Conservation (phyloP, 83 land plant species). For the Diphasiastrum complanatum region DNA sequence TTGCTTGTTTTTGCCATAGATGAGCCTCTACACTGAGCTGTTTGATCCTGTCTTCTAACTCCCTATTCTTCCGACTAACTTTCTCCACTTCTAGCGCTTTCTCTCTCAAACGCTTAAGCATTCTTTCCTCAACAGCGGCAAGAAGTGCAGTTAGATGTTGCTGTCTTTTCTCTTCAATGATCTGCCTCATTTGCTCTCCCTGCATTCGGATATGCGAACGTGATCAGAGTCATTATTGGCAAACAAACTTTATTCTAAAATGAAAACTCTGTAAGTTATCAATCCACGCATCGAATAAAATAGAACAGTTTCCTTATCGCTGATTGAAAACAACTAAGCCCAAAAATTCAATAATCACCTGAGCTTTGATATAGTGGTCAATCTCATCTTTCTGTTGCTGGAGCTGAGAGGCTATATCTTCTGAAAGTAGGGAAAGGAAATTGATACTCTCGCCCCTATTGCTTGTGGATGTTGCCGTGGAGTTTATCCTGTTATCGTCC, state of each 20-base stretch:
- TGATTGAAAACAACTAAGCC: too few species aligned
- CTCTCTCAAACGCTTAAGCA: not conserved
- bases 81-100: slow-evolving; percentile 6
- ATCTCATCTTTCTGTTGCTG: slow-evolving; percentile 14
- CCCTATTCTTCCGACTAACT: slow-evolving; percentile 7
- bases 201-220: not conserved
- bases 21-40: slow-evolving; percentile 5
- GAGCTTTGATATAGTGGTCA: slow-evolving; percentile 5
- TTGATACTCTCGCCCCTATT: too few species aligned
- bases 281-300: not conserved
- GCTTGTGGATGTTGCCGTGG: too few species aligned
- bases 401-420: too few species aligned
- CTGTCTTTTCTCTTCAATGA: slow-evolving; percentile 8
- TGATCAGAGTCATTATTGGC: not conserved
- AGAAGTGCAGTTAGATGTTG: slow-evolving; percentile 1
- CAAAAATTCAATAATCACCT: too few species aligned
- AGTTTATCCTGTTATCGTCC: too few species aligned
- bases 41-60: slow-evolving; percentile 8
- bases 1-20: not conserved
- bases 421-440: too few species aligned
- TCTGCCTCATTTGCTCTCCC: slow-evolving; percentile 6
- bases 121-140: not conserved
- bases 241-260: not conserved
- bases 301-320: too few species aligned
- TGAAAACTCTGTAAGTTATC: not conserved